Conservation (phyloP, 805 yeast genomes). For the Wickerhamiella occidentalis region DNA sequence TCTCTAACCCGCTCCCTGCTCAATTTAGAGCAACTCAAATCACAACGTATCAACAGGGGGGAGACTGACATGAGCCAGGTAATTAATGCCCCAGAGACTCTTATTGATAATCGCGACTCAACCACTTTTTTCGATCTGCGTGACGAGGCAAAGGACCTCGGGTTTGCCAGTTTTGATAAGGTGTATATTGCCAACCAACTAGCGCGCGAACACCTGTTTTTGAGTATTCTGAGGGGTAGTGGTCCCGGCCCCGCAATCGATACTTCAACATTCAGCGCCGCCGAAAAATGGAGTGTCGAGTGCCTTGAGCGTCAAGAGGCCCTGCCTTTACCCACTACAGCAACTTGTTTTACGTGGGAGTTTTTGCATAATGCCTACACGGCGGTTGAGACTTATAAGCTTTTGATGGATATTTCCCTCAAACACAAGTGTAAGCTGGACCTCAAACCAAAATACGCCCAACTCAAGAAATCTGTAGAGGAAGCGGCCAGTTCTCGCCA, state of each 20-base stretch:
- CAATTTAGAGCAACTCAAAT: constrained; percentile 24
- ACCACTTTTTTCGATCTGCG: constrained; percentile 31
- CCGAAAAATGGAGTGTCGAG: constrained; percentile 31
- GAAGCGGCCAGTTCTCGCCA: neutral
- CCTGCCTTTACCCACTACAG: neutral
- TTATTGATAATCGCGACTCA: constrained; percentile 49
- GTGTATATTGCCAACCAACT: constrained; percentile 13
- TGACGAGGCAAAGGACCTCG: neutral
- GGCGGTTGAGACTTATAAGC: constrained; percentile 22
- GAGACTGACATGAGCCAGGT: constrained; percentile 13
- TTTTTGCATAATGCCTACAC: constrained; percentile 23
- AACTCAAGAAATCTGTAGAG: neutral
- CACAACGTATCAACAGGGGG: constrained; percentile 19
- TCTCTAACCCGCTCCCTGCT: constrained; percentile 35
- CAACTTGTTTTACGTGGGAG: constrained; percentile 19
- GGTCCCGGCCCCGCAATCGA: neutral
- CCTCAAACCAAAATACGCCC: neutral
- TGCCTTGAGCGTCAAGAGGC: neutral
- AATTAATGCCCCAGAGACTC: constrained; percentile 10
- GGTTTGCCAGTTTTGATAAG: constrained; percentile 10
- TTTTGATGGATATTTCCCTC: constrained; percentile 8
- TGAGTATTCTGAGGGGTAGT: constrained; percentile 5
- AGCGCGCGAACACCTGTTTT: constrained; percentile 14
- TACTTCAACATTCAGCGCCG: constrained; percentile 24
- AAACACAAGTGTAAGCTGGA: neutral